These are phyloP conservation scores for Nitzschia palea DNA, from an alignment of 108 stramenopile genomes.

Conservation along the genomic window DNA sequence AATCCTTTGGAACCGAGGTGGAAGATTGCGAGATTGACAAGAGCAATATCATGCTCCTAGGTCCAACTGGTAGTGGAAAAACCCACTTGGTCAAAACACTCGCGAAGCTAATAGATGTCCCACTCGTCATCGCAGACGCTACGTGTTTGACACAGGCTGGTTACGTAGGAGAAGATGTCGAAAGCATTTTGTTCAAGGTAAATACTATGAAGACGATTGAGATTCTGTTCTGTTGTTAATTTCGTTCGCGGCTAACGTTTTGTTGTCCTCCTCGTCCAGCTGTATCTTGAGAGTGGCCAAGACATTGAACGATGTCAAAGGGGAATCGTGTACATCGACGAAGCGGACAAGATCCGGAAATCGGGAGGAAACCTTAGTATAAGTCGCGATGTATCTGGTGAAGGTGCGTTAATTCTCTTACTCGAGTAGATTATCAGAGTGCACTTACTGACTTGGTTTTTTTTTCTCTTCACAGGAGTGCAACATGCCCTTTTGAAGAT, in stretches of 20 bases:
- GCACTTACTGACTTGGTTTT: too few species aligned
- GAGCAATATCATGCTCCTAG: slow-evolving; percentile 94
- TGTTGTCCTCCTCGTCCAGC: too few species aligned
- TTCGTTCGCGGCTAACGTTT: not conserved
- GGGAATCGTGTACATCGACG: slow-evolving; percentile 97
- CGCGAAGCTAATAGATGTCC: slow-evolving; percentile 92
- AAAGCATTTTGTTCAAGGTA: slow-evolving; percentile 90
- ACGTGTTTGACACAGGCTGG: slow-evolving; percentile 97
- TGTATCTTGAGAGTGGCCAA: slow-evolving; percentile 92
- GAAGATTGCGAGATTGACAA: slow-evolving; percentile 93
- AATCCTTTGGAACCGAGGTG: slow-evolving; percentile 61
- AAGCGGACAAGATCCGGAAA: slow-evolving; percentile 92
- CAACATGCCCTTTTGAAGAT: slow-evolving; percentile 98
- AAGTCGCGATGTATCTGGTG: slow-evolving; percentile 94
- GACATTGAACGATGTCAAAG: slow-evolving; percentile 91
- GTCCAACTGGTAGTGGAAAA: slow-evolving; percentile 92
- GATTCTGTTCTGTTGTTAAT: not conserved
- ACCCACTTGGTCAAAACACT: slow-evolving; percentile 93
- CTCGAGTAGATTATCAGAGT: too few species aligned
- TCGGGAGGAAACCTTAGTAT: slow-evolving; percentile 93
- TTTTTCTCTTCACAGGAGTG: slow-evolving; percentile 76
- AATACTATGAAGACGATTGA: too few species aligned
- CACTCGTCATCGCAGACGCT: slow-evolving; percentile 94
- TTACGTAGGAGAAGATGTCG: slow-evolving; percentile 99
- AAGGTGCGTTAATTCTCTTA: slow-evolving; percentile 31